Conservation (phyloP, 2,329 filamentous ascomycete genomes). For the Alternaria triticina region DNA sequence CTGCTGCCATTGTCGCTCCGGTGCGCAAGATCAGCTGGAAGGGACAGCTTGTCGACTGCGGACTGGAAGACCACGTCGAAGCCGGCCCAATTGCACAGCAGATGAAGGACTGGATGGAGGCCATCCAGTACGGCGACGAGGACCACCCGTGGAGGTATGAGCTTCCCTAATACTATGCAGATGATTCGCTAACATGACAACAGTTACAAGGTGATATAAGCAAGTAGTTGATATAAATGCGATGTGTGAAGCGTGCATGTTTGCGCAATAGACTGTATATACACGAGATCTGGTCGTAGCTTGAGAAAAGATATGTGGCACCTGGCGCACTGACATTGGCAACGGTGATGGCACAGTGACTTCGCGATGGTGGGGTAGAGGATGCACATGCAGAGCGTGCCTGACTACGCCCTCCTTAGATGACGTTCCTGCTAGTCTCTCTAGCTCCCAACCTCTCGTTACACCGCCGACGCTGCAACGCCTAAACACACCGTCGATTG, state of each 20-base stretch:
- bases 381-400: constrained; percentile 8
- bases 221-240: not conserved
- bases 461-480: not conserved
- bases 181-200: constrained; percentile 24
- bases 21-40: constrained; percentile 90
- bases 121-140: constrained; percentile 90
- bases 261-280: not conserved
- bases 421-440: constrained; percentile 13
- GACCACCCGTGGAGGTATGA: constrained; percentile 83
- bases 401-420: constrained; percentile 8
- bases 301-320: not conserved
- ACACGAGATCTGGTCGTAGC: not conserved
- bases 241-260: not conserved
- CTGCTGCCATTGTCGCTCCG: constrained; percentile 91
- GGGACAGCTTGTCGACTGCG: constrained; percentile 81
- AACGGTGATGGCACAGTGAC: not conserved
- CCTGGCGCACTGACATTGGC: not conserved
- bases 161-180: not conserved
- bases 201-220: constrained; percentile 37
- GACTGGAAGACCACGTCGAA: constrained; percentile 79
- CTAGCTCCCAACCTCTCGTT: constrained; percentile 15
- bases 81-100: constrained; percentile 82
- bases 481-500: constrained; percentile 19
- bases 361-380: constrained; percentile 12
- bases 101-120: constrained; percentile 98